A percentile compares a stretch with the other conserved stretches of the same genome.
phyloP scores from a whole-genome alignment of 768 basidiomycete genomes.

The Pisolithus marmoratus region DNA sequence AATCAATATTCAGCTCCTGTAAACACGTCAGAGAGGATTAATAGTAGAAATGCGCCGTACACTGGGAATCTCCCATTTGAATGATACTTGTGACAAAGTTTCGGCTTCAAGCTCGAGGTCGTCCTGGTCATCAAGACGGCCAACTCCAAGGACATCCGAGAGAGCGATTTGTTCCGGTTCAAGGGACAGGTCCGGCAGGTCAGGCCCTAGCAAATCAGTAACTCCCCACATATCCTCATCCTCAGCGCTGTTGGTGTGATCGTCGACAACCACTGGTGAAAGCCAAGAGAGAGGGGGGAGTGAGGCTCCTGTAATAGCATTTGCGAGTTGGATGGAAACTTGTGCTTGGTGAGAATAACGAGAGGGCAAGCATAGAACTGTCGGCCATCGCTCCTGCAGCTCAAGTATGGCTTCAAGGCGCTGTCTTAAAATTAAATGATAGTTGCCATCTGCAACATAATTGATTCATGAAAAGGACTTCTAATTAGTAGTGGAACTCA shows the following conservation, averaged over 20 bases:
- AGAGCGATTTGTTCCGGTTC: neutral
- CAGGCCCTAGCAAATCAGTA: neutral
- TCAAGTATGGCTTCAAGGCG: constrained; percentile 6
- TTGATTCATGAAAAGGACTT: neutral
- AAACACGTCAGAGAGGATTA: neutral
- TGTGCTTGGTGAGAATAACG: constrained; percentile 7
- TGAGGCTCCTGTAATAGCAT: neutral
- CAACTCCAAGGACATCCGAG: neutral
- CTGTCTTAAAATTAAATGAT: constrained; percentile 1
- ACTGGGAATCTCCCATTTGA: neutral
- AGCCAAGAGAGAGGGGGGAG: neutral
- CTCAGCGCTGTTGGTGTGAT: neutral
- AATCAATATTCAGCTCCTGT: neutral
- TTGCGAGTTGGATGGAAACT: constrained; percentile 3
- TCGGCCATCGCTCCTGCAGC: constrained; percentile 17
- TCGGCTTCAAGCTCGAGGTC: neutral
- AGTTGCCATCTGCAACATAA: neutral
- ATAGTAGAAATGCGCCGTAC: neutral
- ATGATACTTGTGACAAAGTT: neutral
- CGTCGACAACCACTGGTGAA: neutral
- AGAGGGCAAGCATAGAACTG: constrained; percentile 4
- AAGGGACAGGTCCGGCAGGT: neutral
- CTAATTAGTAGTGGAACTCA: neutral
- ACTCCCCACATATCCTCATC: neutral
- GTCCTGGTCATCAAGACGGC: neutral